Base-by-base conservation (phyloP, 331 rosid genomes). In the Arachis monticola region DNA sequence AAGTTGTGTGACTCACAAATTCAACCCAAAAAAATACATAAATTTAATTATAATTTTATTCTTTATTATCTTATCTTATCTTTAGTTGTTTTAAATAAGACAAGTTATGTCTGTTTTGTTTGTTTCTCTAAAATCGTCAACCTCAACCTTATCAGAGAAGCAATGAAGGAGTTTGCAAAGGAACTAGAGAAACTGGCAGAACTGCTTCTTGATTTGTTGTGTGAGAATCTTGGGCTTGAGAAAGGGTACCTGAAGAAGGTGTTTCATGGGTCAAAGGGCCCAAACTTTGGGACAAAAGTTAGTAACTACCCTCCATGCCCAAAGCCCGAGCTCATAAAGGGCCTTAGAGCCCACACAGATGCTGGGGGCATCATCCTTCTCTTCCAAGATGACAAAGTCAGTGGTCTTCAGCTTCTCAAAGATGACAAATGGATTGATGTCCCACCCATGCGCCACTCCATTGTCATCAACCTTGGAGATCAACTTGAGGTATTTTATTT, bases 231-330 rank as follows among this genome's bases (percentile, higher is more conserved):
- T 58, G 96, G 93, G 38, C 85, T 95, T 40, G 98, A 95, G 71
- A 89, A 86, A 70, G 99, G 92, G 79, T 90, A 90, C 77, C 83
- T 95, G 72, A 95, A 90, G 82, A 87, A 83, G 30, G 91, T 76
- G 14, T 95, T 95, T 62, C 79, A 83, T 69, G 99, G 98, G 4
- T 82, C 99, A 0, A 90, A 90, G 46, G 99, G 97, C 0, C 97
- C 99, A 46, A 95, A 84, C 7, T 95, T 92, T 79, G 99, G 99
- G 5, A 90, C 97, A 5, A 95, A 95, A 81, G 96, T 95, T 0
- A 92, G 99, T 82, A 92, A 89, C 83, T 95, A 95, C 84, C 98
- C 98, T 78, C 92, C 97, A 0, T 95, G 99, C 73, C 97, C 98
- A 11, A 92, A 92, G 31, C 98, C 99, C 2, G 97, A 95, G 4